Conservation (phyloP, 2,329 filamentous ascomycete species). For the Botrytis porri region DNA sequence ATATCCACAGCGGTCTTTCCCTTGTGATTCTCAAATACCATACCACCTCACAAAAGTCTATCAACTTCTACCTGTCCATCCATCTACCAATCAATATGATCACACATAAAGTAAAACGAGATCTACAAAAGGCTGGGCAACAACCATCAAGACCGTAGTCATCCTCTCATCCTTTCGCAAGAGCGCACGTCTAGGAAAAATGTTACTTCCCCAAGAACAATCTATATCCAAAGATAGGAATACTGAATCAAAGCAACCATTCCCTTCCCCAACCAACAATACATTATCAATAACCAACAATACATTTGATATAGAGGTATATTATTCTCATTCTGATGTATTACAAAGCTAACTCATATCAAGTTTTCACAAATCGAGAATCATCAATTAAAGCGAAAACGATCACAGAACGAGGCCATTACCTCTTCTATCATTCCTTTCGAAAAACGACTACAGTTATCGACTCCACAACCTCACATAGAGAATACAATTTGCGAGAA, state of each 20-base stretch:
- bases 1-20: no score
- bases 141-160: neutral
- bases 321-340: constrained; percentile 23
- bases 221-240: constrained; percentile 6
- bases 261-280: constrained; percentile 28
- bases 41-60: no score
- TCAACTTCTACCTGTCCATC: no score
- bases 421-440: constrained; percentile 18
- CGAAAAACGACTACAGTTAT: constrained; percentile 28
- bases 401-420: constrained; percentile 1
- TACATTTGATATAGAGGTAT: no score
- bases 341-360: constrained; percentile 29
- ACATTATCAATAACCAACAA: constrained; percentile 26
- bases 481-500: neutral
- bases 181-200: neutral
- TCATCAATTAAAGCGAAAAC: constrained; percentile 13
- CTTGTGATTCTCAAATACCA: no score
- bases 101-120: no score
- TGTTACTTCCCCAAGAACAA: neutral
- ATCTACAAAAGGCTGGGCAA: neutral
- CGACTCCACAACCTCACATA: neutral
- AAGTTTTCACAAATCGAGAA: constrained; percentile 25
- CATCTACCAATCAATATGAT: no score
- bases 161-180: neutral
- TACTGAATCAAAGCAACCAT: constrained; percentile 24